Base-by-base conservation (phyloP, 1,284 basidiomycete species). In the Puccinia coronata region DNA sequence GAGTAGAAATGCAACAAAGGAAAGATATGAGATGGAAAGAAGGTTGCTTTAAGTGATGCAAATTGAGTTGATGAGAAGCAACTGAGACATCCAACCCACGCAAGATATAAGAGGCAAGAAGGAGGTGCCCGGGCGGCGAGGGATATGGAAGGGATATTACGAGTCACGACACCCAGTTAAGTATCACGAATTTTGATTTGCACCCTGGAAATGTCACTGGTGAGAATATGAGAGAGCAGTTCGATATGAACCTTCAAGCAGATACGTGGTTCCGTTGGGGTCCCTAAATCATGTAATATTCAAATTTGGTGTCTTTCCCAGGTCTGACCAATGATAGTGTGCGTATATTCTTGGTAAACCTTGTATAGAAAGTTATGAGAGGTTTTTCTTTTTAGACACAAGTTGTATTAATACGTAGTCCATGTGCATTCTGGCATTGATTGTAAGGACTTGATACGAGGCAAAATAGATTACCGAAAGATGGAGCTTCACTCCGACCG, bases 41-140 rank as follows among this genome's bases (percentile, higher is more conserved):
- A 51, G 47, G 41, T 5, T 67, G 63, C n/a, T 67, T 67, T 41
- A 47, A 67, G 63, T 23, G 63, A 67, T 67, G 23, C 14, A 47
- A 47, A 18, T 47, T 25, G n/a, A 67, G 23, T 39, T 43, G 23
- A 11, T 67, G 16, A 31, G 63, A 41, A 67, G 43, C 43, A 43
- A 67, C 63, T 67, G 63, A 47, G 31, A 47, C 25, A 67, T 28
- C 36, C 9, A 9, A 36, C 12, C 14, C n/a, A 67, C 43, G 63
- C 43, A 25, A 67, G 23, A 28, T 65, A 65, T 23, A 34, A 41
- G 36, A 65, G 20, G 5, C 61, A 65, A 65, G 39, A 43, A 18
- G 36, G 16, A 18, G 23, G 36, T 23, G 61, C 43, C 20, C 20
- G 6, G 43, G 43, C 43, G n/a, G 51, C 20, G 16, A 53, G 39